Evolutionary conservation across 345 rosid genomes (phyloP), one percentile per base, ranked within the genome.

Genomic region (Rhodamnia argentea): DNA sequence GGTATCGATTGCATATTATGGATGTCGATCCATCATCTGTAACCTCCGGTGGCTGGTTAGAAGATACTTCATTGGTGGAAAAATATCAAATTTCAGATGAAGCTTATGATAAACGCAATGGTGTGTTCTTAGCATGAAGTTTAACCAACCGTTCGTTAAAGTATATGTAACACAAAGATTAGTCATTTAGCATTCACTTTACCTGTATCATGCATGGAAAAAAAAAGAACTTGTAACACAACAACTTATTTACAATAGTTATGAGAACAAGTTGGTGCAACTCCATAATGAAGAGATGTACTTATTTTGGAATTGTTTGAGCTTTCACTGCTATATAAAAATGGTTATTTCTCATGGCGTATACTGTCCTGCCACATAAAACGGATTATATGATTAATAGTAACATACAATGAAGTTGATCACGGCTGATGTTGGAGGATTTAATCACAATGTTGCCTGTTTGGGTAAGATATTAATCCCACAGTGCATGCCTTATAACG

Each of bases 1-100:
- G 98, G 94, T 97, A 88, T 86, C 93, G 96, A 83, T 83, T 96
- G 85, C 96, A 96, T 88, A 88, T 96, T 83, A 88, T 93, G 29
- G 99, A 97, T 90, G 91, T 92, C 44, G 99, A 97, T n/a, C 98
- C 99, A 13, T 92, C 98, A 23, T 96, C 98, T 5, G 94, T 94
- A 27, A 97, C 98, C 42, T 93, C 96, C 44, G 98, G 98, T 75
- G 97, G 99, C 13, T 96, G 97, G 97, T 93, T 95, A 42, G 99
- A 97, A 87, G 98, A 97, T 87, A 96, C 98, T 32, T 96, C 98
- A 58, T 75, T 93, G 70, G 98, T 97, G 85, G 95, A 97, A 90
- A 97, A 93, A 91, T 97, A 94, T 90, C 86, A 85, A 0, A 97
- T 97, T 52, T 96, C 98, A 54, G 99, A 97, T 83, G 98, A 95